phyloP scores from a whole-genome alignment of 2,329 filamentous ascomycete species.

The Ustulina deusta region DNA sequence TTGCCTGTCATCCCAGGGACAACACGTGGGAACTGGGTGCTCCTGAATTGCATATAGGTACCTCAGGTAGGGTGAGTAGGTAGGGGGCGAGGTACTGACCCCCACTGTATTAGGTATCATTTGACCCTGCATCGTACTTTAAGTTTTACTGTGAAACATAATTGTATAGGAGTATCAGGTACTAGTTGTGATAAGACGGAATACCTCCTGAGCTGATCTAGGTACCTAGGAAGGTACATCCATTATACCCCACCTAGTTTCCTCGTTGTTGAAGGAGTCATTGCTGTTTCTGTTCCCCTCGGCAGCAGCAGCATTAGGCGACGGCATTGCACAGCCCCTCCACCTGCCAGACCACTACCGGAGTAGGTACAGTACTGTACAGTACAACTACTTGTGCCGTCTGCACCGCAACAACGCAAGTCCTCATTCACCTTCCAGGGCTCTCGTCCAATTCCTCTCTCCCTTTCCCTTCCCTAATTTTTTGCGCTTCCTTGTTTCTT shows the following conservation, averaged over 20 bases:
- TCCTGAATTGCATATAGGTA: slow-evolving; percentile 3
- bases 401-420: slow-evolving; percentile 45
- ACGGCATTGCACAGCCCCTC: slow-evolving; percentile 28
- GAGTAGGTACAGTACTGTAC: slow-evolving; percentile 8
- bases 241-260: not conserved
- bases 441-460: slow-evolving; percentile 33
- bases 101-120: slow-evolving; percentile 5
- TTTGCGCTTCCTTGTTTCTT: slow-evolving; percentile 42
- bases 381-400: not conserved
- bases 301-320: slow-evolving; percentile 9
- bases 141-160: fast-evolving
- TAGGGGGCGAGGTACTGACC: not conserved
- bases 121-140: slow-evolving; percentile 4
- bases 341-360: slow-evolving; percentile 17
- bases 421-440: slow-evolving; percentile 35
- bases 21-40: slow-evolving; percentile 9
- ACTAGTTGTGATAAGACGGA: not conserved
- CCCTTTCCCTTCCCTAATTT: slow-evolving; percentile 39
- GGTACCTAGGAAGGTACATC: not conserved
- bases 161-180: not conserved
- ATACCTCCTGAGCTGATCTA: not conserved
- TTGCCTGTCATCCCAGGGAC: slow-evolving; percentile 4
- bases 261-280: not conserved
- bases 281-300: slow-evolving; percentile 2
- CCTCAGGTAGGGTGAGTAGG: not conserved